Conservation (phyloP, 2,329 filamentous ascomycete genomes). For the Aspergillus tubingensis region DNA sequence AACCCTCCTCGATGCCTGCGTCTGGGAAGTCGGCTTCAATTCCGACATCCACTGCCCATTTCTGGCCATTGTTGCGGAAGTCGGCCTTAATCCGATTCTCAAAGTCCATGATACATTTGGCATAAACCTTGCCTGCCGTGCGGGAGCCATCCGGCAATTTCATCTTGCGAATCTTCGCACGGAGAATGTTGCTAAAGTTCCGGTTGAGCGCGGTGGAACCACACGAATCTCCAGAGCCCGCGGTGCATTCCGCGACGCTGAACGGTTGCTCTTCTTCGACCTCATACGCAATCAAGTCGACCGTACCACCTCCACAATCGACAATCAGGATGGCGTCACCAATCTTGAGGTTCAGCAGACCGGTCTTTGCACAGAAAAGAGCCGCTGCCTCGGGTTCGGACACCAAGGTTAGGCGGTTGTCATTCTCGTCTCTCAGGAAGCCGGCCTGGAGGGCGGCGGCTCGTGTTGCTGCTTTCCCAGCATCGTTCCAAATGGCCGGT, state of each 20-base stretch:
- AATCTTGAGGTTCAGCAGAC: slow-evolving; percentile 93
- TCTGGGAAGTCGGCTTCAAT: slow-evolving; percentile 98
- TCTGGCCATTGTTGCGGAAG: slow-evolving; percentile 98
- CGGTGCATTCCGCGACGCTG: slow-evolving; percentile 94
- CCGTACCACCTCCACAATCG: slow-evolving; percentile 96
- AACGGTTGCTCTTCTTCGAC: slow-evolving; percentile 98
- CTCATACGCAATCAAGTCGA: slow-evolving; percentile 98
- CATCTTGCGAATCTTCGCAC: slow-evolving; percentile 99
- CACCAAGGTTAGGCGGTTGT: slow-evolving; percentile 90
- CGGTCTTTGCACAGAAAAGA: slow-evolving; percentile 96
- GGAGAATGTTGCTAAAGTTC: slow-evolving; percentile 96
- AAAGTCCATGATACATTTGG: slow-evolving; percentile 99
- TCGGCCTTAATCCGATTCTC: slow-evolving; percentile 99
- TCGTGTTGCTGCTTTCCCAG: slow-evolving; percentile 93
- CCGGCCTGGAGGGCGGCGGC: slow-evolving; percentile 95
- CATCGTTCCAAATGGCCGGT: slow-evolving; percentile 99
- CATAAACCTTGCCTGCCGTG: slow-evolving; percentile 96
- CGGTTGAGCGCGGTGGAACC: slow-evolving; percentile 97
- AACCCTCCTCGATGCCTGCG: slow-evolving; percentile 96
- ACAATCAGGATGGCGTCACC: slow-evolving; percentile 98
- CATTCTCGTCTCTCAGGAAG: slow-evolving; percentile 94
- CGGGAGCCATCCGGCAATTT: slow-evolving; percentile 95
- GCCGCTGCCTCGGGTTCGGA: slow-evolving; percentile 96
- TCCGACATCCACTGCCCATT: slow-evolving; percentile 98
- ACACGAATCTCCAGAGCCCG: slow-evolving; percentile 94